Conservation (phyloP, 2,329 filamentous ascomycete species). For the Byssothecium circinans region DNA sequence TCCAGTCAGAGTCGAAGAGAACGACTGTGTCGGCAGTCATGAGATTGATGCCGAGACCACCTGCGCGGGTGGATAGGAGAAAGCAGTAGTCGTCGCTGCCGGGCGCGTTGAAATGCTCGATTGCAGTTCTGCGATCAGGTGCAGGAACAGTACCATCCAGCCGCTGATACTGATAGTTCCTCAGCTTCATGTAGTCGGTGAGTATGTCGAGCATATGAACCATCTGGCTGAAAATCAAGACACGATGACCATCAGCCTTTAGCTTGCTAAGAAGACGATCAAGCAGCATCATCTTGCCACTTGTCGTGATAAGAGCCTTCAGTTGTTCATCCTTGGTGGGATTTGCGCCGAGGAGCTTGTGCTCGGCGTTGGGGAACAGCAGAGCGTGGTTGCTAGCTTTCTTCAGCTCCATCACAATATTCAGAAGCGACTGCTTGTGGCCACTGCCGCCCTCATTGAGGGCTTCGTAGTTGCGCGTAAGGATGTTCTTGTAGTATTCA, state of each 20-base stretch:
- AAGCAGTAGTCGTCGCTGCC: conserved; percentile 97
- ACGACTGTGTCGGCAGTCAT: conserved; percentile 99
- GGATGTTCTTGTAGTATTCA: conserved; percentile 98
- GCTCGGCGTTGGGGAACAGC: conserved; percentile 94
- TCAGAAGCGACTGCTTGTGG: conserved; percentile 91
- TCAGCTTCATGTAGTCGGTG: conserved; percentile 87
- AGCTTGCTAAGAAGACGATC: conserved; percentile 94
- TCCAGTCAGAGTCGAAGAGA: conserved; percentile 98
- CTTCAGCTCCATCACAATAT: conserved; percentile 99
- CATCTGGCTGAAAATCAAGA: conserved; percentile 99
- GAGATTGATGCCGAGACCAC: conserved; percentile 96
- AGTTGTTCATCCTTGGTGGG: conserved; percentile 84
- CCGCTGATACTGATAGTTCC: conserved; percentile 93
- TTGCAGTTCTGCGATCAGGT: conserved; percentile 83
- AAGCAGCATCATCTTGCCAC: conserved; percentile 99
- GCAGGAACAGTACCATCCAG: conserved; percentile 94
- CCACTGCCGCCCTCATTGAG: conserved; percentile 87
- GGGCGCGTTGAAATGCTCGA: conserved; percentile 98
- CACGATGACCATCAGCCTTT: conserved; percentile 89
- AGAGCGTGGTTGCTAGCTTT: conserved; percentile 99
- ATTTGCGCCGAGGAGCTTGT: conserved; percentile 80
- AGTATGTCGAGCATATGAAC: conserved; percentile 98
- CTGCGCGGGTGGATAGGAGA: conserved; percentile 88
- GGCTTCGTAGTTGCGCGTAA: conserved; percentile 93
- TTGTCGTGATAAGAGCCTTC: conserved; percentile 91